These are phyloP conservation scores for Cutaneotrichosporon dermatis DNA, from an alignment of 1,284 basidiomycete genomes.

Conservation along the genomic window DNA sequence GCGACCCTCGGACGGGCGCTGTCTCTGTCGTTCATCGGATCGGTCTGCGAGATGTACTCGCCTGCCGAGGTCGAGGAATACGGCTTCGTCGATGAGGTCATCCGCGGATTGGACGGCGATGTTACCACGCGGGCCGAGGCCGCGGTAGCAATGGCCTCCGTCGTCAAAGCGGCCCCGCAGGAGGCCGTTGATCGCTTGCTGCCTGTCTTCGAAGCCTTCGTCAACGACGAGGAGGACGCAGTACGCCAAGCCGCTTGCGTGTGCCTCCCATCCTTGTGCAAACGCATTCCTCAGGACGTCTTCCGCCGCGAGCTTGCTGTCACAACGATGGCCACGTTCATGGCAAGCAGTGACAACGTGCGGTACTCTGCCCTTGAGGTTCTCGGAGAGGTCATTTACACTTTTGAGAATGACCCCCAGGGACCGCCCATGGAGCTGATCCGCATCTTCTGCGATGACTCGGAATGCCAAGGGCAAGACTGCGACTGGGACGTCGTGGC, in stretches of 20 bases:
- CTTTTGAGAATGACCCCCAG: slow-evolving; percentile 62
- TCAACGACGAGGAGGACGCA: slow-evolving; percentile 69
- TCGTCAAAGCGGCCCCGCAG: slow-evolving; percentile 76
- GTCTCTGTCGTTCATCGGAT: slow-evolving; percentile 86
- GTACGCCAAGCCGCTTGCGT: slow-evolving; percentile 87
- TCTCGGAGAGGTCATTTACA: slow-evolving; percentile 84
- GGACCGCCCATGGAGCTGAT: slow-evolving; percentile 78
- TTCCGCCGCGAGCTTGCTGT: slow-evolving; percentile 62
- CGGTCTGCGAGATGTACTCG: slow-evolving; percentile 55
- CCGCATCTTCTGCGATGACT: slow-evolving; percentile 61
- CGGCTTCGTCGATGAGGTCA: slow-evolving; percentile 74
- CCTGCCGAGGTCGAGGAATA: slow-evolving; percentile 59
- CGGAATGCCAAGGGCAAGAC: slow-evolving; percentile 37
- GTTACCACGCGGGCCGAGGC: slow-evolving; percentile 85
- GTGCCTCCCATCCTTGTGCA: slow-evolving; percentile 73
- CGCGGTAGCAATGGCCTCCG: slow-evolving; percentile 77
- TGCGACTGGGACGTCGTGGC: slow-evolving; percentile 77
- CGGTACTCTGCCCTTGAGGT: slow-evolving; percentile 80
- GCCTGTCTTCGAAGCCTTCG: slow-evolving; percentile 69
- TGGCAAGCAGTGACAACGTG: slow-evolving; percentile 66
- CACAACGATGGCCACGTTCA: slow-evolving; percentile 60
- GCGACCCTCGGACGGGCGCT: slow-evolving; percentile 81
- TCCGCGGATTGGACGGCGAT: slow-evolving; percentile 69
- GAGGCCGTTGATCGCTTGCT: slow-evolving; percentile 68
- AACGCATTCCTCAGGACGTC: slow-evolving; percentile 56